Percentiles rank a stretch among this genome's conserved stretches.
Evolutionary conservation across 208 protist species (phyloP).

Genomic region (Trypanosoma vivax): DNA sequence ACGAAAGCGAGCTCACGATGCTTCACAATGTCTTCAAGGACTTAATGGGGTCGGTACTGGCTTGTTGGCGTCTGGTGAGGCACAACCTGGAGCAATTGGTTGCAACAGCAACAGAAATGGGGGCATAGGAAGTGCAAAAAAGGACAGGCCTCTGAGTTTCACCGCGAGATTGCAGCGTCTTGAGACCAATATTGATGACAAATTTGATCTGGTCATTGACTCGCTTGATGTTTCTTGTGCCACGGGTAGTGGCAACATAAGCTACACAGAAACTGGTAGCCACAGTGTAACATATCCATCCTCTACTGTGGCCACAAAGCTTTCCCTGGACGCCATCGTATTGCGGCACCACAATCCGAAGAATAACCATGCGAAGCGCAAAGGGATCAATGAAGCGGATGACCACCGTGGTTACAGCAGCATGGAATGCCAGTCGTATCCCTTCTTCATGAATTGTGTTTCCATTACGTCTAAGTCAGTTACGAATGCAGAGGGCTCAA

Average conservation of each 20-base stretch:
- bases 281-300: background rate
- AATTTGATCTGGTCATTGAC: constrained; percentile 9
- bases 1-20: no score
- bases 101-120: background rate
- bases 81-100: background rate
- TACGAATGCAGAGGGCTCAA: background rate
- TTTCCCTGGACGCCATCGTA: no score
- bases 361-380: no score
- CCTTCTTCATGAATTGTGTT: constrained; percentile 10
- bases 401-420: no score
- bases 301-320: no score
- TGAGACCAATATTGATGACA: constrained; percentile 15
- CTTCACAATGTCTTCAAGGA: no score
- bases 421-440: no score
- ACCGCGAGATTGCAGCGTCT: constrained; percentile 8
- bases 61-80: no score
- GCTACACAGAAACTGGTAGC: background rate
- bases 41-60: no score
- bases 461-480: background rate
- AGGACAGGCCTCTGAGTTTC: background rate
- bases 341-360: no score
- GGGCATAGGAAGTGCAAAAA: background rate
- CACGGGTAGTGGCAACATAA: background rate
- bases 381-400: no score
- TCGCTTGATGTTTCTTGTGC: background rate